A percentile compares a stretch with the other conserved stretches of the same genome.
Conservation (phyloP, 768 basidiomycete genomes). For the Hygrocybe punicea region DNA sequence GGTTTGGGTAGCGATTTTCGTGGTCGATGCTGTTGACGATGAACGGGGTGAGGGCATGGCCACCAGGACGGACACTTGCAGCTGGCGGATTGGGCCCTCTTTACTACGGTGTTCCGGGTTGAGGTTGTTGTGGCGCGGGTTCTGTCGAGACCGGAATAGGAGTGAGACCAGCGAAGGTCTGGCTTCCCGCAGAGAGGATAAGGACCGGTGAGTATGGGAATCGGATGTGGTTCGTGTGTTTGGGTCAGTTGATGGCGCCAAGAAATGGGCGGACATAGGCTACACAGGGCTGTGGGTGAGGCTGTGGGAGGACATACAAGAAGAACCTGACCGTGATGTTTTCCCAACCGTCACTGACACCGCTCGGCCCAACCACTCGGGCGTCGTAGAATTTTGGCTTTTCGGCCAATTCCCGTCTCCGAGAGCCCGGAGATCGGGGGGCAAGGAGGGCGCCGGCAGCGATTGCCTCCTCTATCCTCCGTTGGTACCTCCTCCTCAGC, state of each 20-base stretch:
- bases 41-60: constrained; percentile 49
- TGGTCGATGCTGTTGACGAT: background rate
- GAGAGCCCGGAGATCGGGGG: constrained; percentile 38
- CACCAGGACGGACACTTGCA: constrained; percentile 56
- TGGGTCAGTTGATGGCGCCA: background rate
- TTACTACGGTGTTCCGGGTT: constrained; percentile 1
- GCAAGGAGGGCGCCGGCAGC: constrained; percentile 48
- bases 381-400: constrained; percentile 52
- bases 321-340: constrained; percentile 43
- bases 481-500: constrained; percentile 55
- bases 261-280: constrained; percentile 34
- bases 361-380: constrained; percentile 37
- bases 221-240: background rate
- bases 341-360: constrained; percentile 38
- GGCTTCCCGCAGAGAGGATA: background rate
- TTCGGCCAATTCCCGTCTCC: constrained; percentile 42
- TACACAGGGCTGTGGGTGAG: constrained; percentile 17
- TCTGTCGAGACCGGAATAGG: background rate
- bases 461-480: constrained; percentile 50
- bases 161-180: background rate
- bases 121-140: background rate
- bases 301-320: background rate
- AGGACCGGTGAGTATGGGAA: too few relatives aligned
- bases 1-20: constrained; percentile 10
- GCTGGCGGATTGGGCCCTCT: constrained; percentile 11